Base-by-base conservation (phyloP, 257 asterid genomes). In the Penstemon eatonii region DNA sequence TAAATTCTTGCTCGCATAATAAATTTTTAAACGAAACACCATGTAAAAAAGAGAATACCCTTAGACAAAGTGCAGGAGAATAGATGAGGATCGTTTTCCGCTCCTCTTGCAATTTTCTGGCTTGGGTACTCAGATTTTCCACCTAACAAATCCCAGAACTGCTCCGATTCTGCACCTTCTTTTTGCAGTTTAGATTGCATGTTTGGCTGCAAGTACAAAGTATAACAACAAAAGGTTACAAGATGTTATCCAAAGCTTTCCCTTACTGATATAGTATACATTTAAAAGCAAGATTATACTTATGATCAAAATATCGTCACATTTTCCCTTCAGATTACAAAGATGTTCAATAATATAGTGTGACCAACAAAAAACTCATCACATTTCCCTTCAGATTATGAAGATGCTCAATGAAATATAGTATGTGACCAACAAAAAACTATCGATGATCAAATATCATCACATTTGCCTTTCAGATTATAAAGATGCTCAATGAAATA, bases 61-160 rank as follows among this genome's bases (percentile, higher is more conserved):
- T 86, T 89, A 50, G 81, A 72, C 79, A 83, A 83, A 70, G 88
- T 76, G 86, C 96, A 87, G 9, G 97, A 95, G 82, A 89, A 89
- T 55, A 95, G 78, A 80, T 83, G 99, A 74, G 99, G 97, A 75
- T 95, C 99, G 6, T 79, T 78, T 80, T 95, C 99, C 50, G 90
- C 81, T 82, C 81, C 89, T 77, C 87, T 82, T 67, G 84, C 83
- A 61, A 95, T 82, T 84, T 87, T 95, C 79, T 86, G 96, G 87
- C 95, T 86, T n/a, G 89, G 87, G 78, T 95, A 95, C 85, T 91
- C 98, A 37, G 94, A 84, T 80, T 95, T 95, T 68, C 99, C 99
- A 59, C 95, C 85, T 79, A 95, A 79, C 74, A 95, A 79, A 47
- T 91, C 96, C 99, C 99, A 95, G 63, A 95, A 91, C 76, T 87